A percentile compares a stretch with the other conserved stretches of the same genome.
These are phyloP conservation scores for Westerdykella sp. DNA, from an alignment of 2,329 filamentous ascomycete genomes.

Conservation along the genomic window DNA sequence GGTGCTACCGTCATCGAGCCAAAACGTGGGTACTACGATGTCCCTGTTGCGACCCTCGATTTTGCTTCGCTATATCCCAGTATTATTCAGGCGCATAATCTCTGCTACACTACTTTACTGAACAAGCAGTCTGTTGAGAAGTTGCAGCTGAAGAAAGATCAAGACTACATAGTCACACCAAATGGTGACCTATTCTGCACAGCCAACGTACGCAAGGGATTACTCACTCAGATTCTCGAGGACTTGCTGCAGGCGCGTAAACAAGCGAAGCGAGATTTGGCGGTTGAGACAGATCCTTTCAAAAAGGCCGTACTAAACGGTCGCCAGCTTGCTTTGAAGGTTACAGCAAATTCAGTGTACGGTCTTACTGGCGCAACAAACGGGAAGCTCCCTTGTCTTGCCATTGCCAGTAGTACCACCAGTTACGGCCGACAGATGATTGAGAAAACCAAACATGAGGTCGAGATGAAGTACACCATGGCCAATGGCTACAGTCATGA, in stretches of 20 bases:
- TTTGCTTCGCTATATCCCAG: constrained; percentile 97
- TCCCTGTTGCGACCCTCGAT: constrained; percentile 94
- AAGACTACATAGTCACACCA: constrained; percentile 94
- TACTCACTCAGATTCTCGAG: constrained; percentile 91
- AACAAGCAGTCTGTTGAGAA: constrained; percentile 73
- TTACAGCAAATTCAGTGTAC: constrained; percentile 97
- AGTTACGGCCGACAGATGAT: constrained; percentile 99
- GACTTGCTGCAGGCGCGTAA: constrained; percentile 90
- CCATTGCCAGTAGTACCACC: constrained; percentile 94
- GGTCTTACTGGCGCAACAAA: constrained; percentile 93
- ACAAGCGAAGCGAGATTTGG: constrained; percentile 84
- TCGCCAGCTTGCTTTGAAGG: constrained; percentile 89
- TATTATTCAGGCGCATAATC: constrained; percentile 97
- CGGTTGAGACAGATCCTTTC: constrained; percentile 85
- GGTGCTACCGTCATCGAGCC: constrained; percentile 98
- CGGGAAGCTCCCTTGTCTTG: constrained; percentile 89
- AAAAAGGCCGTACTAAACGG: constrained; percentile 97
- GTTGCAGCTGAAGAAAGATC: constrained; percentile 71
- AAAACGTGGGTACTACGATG: constrained; percentile 84
- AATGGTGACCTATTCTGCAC: constrained; percentile 94
- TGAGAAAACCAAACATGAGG: constrained; percentile 94
- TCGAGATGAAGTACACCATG: constrained; percentile 82
- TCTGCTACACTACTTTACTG: constrained; percentile 92
- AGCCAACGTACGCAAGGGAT: constrained; percentile 77
- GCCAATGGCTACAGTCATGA: constrained; percentile 93